Conservation (phyloP, 202 grass and related monocot species). For the Setaria viridis region DNA sequence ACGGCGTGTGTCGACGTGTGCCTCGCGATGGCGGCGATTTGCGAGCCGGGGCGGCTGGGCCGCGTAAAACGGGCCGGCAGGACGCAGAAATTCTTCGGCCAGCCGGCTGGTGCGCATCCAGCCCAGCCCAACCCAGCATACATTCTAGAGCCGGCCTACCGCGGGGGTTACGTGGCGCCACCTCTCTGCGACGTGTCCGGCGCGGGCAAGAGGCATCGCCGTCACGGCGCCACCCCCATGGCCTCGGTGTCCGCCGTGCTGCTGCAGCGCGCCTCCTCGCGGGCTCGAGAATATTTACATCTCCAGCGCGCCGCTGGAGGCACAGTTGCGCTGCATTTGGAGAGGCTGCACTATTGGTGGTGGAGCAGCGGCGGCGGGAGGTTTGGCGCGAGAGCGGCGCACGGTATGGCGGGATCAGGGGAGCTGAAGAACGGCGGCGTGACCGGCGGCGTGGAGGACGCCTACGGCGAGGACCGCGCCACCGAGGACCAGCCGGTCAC, state of each 20-base stretch:
- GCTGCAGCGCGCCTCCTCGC: slow-evolving; percentile 31
- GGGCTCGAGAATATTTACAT: slow-evolving; percentile 38
- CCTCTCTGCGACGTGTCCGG: slow-evolving; percentile 51
- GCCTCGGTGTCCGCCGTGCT: slow-evolving; percentile 41
- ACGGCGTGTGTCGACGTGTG: slow-evolving; percentile 8
- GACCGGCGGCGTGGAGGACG: slow-evolving; percentile 82
- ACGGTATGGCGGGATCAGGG: slow-evolving; percentile 56
- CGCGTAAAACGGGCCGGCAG: background rate
- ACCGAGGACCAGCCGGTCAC: slow-evolving; percentile 86
- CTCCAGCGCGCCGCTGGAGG: background rate
- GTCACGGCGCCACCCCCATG: slow-evolving; percentile 35
- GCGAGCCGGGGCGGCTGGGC: background rate
- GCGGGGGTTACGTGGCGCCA: slow-evolving; percentile 47
- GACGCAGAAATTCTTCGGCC: background rate
- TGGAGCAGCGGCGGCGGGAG: background rate
- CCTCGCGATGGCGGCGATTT: background rate
- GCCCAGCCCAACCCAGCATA: background rate
- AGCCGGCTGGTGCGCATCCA: background rate
- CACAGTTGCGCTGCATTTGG: slow-evolving; percentile 23
- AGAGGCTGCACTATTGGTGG: background rate
- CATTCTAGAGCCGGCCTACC: slow-evolving; percentile 50
- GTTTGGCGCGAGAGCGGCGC: slow-evolving; percentile 36
- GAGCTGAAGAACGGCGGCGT: slow-evolving; percentile 45
- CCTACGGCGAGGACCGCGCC: slow-evolving; percentile 91
- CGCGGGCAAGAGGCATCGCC: slow-evolving; percentile 22